Evolutionary conservation across 192 early-diverging fungal genomes (phyloP), one percentile per base, ranked within the genome.

Genomic region (Chytriomyces confervae): DNA sequence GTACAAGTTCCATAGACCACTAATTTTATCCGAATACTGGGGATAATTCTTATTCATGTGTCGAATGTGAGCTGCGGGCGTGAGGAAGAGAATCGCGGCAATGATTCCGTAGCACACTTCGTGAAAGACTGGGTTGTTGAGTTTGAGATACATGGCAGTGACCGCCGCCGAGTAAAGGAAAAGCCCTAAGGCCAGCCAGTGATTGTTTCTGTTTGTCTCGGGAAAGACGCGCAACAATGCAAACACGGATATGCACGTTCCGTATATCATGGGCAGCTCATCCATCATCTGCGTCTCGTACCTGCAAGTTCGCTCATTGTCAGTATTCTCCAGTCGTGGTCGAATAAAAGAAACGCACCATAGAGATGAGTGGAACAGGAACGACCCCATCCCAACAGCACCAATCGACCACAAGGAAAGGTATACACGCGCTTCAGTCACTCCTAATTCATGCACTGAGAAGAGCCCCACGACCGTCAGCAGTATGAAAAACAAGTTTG

Each of bases 301-400:
- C 72, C 72, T 74, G 24, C 44, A 20, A 61, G 23, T 5, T n/a
- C 18, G 23, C 18, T n/a, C 2, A 2, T 46, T 61, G 61, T 61
- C 6, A 62, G 63, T 62, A 18, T 43, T 7, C 18, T 18, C 16
- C 13, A 16, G 27, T 29, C 4, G 36, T 36, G 2, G 1, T 36
- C 0, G 24, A 27, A 27, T 36, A 65, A 65, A 65, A 18, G 36
- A 29, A 65, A 13, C 36, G 3, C 29, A 93, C 62, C 84, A 79
- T 44, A 95, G 80, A 7, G 94, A 93, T 84, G 89, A 91, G 79
- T 94, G 94, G 84, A 94, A 93, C 24, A 86, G 79, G 84, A 91
- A 93, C 63, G 89, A 91, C 46, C 93, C 93, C 46, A 90, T 76
- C 23, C 93, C 93, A 68, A 95, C 86, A 7, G 92, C 24, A 61